A percentile compares a stretch with the other conserved stretches of the same genome.
Conservation (phyloP, 2,329 filamentous ascomycete species). For the Aspergillus carbonarius region DNA sequence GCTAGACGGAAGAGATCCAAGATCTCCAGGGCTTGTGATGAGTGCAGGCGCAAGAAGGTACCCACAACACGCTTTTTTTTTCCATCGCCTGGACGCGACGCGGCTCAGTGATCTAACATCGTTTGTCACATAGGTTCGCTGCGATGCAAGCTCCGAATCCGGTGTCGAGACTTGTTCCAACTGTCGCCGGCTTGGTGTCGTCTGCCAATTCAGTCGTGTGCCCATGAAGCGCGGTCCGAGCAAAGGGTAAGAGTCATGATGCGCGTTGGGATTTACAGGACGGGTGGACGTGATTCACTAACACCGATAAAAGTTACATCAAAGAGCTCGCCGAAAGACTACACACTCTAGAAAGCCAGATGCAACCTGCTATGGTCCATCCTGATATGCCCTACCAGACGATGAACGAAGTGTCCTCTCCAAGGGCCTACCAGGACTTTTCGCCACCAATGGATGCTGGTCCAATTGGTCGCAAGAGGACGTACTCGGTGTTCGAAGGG, state of each 20-base stretch:
- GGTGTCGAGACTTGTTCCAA: conserved; percentile 75
- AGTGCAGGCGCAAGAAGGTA: conserved; percentile 81
- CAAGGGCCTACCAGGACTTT: conserved; percentile 53
- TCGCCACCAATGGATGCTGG: conserved; percentile 50
- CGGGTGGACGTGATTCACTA: conserved; percentile 15
- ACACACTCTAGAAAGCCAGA: conserved; percentile 76
- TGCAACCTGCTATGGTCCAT: conserved; percentile 48
- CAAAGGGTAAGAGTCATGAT: conserved; percentile 64
- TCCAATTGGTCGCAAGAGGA: conserved; percentile 47
- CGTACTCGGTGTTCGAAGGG: conserved; percentile 51
- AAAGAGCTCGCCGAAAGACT: conserved; percentile 87
- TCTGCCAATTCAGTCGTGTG: conserved; percentile 80
- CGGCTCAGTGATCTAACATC: conserved; percentile 21
- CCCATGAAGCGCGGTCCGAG: conserved; percentile 86
- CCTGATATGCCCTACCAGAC: conserved; percentile 44
- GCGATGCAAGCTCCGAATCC: conserved; percentile 74
- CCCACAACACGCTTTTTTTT: conserved; percentile 14
- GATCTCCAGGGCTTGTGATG: conserved; percentile 84
- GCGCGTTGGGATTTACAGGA: background rate
- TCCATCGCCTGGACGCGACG: conserved; percentile 15
- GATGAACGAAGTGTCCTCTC: conserved; percentile 44
- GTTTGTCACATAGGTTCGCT: conserved; percentile 63
- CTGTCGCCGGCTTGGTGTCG: conserved; percentile 72
- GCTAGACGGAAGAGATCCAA: conserved; percentile 77
- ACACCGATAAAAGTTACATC: conserved; percentile 64